phyloP scores from a whole-genome alignment of 148 eudicot genomes.

The Silene latifolia region DNA sequence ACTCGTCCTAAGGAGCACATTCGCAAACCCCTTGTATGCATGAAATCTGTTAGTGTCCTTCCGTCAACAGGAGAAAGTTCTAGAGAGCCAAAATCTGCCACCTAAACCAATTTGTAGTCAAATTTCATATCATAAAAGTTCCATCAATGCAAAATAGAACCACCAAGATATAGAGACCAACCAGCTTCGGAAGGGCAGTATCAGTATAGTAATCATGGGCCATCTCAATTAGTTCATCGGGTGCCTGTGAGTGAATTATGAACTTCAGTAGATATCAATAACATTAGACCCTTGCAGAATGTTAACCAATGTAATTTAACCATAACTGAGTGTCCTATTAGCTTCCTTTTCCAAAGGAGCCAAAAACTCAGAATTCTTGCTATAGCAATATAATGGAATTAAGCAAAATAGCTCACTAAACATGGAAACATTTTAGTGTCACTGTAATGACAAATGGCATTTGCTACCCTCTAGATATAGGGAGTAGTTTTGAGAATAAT shows the following conservation, averaged over 20 bases:
- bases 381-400: no score
- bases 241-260: slow-evolving; percentile 50
- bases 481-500: not conserved
- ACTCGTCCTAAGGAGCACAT: slow-evolving; percentile 89
- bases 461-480: not conserved
- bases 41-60: slow-evolving; percentile 88
- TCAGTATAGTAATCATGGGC: slow-evolving; percentile 80
- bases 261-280: slow-evolving; percentile 21
- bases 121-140: slow-evolving; percentile 9
- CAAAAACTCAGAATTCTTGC: not conserved
- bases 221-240: slow-evolving; percentile 81
- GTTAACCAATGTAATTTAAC: not conserved
- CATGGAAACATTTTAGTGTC: not conserved
- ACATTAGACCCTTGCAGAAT: slow-evolving; percentile 4
- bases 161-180: slow-evolving; percentile 29
- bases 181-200: slow-evolving; percentile 94
- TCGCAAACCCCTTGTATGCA: slow-evolving; percentile 91
- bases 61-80: slow-evolving; percentile 99
- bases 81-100: slow-evolving; percentile 92
- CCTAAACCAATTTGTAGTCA: slow-evolving; percentile 44
- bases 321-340: not conserved
- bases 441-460: not conserved
- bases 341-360: not conserved
- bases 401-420: not conserved
- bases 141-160: not conserved